Conservation (phyloP, 2,329 filamentous ascomycete species). For the Bipolaris cookei region DNA sequence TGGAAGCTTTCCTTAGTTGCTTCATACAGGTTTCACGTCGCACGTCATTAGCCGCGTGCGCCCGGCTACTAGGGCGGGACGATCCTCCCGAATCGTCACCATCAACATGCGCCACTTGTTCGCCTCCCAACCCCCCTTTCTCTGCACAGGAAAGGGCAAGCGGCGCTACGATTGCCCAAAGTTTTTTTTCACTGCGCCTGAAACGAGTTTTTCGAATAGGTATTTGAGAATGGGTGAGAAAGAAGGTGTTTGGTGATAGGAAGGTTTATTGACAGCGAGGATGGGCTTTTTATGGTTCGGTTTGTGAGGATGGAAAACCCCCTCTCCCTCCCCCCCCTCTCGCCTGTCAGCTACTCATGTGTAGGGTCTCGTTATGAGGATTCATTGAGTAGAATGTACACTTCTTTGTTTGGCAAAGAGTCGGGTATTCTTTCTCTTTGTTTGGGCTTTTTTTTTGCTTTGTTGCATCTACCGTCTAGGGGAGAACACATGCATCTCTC, state of each 20-base stretch:
- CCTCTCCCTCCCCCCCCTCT: background rate
- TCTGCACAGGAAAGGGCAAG: background rate
- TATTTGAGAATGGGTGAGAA: no score
- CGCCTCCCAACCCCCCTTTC: slow-evolving; percentile 11
- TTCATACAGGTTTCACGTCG: slow-evolving; percentile 31
- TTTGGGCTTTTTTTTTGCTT: background rate
- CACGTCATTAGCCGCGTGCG: slow-evolving; percentile 30
- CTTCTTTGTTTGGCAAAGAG: background rate
- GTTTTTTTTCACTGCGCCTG: no score
- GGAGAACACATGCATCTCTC: background rate
- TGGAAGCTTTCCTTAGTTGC: slow-evolving; percentile 25
- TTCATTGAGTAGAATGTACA: background rate
- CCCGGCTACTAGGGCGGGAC: slow-evolving; percentile 19
- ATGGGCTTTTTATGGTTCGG: no score
- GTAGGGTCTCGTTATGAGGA: background rate
- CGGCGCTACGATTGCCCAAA: no score
- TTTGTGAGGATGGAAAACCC: no score
- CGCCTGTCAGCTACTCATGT: background rate
- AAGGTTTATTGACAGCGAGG: no score
- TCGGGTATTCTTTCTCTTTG: background rate
- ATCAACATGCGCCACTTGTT: slow-evolving; percentile 6
- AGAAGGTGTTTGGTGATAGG: no score
- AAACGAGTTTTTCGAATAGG: no score
- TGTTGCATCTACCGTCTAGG: background rate
- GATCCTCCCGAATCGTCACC: slow-evolving; percentile 25